phyloP scores from a whole-genome alignment of 2,329 filamentous ascomycete species.

The Trichophyton simii region DNA sequence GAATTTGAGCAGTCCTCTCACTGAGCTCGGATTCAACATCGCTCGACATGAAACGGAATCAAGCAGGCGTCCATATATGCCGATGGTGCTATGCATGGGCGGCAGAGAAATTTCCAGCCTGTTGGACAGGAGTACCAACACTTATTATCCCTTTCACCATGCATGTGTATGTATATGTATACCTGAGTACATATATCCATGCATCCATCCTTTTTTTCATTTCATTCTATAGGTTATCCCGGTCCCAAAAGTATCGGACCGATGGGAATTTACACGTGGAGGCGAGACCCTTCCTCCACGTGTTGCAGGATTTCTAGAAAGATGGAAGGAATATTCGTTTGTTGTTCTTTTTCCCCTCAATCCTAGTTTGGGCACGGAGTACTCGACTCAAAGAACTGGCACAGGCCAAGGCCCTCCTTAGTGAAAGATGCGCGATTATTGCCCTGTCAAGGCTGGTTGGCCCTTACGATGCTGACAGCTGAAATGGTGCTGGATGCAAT shows the following conservation, averaged over 20 bases:
- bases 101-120: background rate
- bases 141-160: background rate
- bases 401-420: background rate
- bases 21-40: too few species aligned
- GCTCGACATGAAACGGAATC: too few species aligned
- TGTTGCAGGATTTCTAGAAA: slow-evolving; percentile 1
- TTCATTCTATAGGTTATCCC: background rate
- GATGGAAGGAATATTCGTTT: background rate
- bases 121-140: background rate
- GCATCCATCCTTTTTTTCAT: too few species aligned
- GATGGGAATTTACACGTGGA: background rate
- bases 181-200: background rate
- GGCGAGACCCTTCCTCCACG: background rate
- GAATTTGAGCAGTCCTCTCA: too few species aligned
- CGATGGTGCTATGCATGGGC: background rate
- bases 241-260: background rate
- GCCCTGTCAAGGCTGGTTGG: too few species aligned
- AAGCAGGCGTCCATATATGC: too few species aligned
- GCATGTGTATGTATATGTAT: background rate
- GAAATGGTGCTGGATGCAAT: too few species aligned
- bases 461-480: too few species aligned
- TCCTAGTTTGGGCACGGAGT: too few species aligned
- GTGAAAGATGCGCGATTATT: too few species aligned
- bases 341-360: background rate
- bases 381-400: background rate